Evolutionary conservation across 2,329 filamentous ascomycete genomes (phyloP).

Genomic region (Cytospora paraplurivora): DNA sequence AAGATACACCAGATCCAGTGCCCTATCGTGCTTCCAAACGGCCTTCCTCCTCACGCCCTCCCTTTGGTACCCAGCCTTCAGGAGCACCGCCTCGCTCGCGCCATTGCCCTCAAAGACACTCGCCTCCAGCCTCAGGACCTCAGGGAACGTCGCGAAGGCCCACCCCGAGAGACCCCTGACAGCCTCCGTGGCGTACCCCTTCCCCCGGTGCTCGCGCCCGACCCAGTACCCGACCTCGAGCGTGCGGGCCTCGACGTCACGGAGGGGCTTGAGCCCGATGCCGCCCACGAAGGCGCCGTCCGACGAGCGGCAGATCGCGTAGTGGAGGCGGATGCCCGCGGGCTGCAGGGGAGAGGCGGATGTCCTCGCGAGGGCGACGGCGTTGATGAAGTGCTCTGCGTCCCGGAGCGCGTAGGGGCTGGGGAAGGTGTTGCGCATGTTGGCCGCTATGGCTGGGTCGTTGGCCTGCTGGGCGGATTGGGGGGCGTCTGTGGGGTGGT

Average conservation of each 20-base stretch:
- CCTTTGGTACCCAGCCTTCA: constrained; percentile 44
- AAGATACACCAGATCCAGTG: constrained; percentile 43
- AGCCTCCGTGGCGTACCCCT: constrained; percentile 48
- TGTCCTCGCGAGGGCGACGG: constrained; percentile 24
- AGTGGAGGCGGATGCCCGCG: constrained; percentile 37
- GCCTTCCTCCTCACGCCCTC: constrained; percentile 49
- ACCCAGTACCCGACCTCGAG: constrained; percentile 56
- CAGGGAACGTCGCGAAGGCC: constrained; percentile 46
- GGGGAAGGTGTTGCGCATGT: constrained; percentile 50
- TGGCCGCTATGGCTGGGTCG: constrained; percentile 40
- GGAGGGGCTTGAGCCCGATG: constrained; percentile 42
- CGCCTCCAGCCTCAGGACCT: constrained; percentile 47
- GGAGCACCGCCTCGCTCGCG: constrained; percentile 47
- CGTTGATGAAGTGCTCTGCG: constrained; percentile 43
- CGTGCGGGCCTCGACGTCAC: constrained; percentile 45
- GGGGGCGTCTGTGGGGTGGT: constrained; percentile 42
- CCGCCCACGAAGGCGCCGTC: constrained; percentile 43
- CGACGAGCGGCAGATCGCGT: constrained; percentile 38
- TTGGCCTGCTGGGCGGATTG: constrained; percentile 41
- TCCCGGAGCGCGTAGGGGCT: constrained; percentile 47
- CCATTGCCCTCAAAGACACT: constrained; percentile 42
- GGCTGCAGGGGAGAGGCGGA: constrained; percentile 36
- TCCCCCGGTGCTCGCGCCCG: constrained; percentile 46
- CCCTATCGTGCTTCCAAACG: constrained; percentile 44
- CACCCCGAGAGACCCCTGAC: constrained; percentile 44